Evolutionary conservation across 495 filamentous ascomycete genomes (phyloP), one percentile per base, ranked within the genome.

Genomic region (Schizothecium vesticola): DNA sequence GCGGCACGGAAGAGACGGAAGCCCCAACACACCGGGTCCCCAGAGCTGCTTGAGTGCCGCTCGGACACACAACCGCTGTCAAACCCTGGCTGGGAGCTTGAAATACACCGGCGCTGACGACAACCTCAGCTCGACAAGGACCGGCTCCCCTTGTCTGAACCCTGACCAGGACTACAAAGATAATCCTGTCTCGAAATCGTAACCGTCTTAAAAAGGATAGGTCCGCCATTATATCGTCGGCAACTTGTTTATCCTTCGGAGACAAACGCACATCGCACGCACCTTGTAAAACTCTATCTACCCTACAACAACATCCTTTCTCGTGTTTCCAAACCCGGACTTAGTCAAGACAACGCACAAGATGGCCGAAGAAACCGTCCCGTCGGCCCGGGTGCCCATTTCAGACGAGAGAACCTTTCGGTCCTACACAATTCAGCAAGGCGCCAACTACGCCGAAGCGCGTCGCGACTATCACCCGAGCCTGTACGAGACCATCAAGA

Each of bases 401-500:
- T 51, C 43, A 2, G 43, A 51, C 19, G 43, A 51, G 7, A 13
- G 43, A 51, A 71, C 69, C 21, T 73, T 73, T 56, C 59, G 66
- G n/a, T 43, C 66, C 56, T 73, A 57, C 67, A 69, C 55, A 25
- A 33, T 43, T 2, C 19, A 66, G 21, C 66, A 73, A 21, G 69
- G 66, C n/a, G 61, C 64, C 13, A 28, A 64, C 26, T 73, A 73
- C 59, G 69, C 71, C 26, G 19, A 59, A 16, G 5, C 28, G 21
- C 71, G 71, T 36, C 56, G 31, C 2, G 29, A 65, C 63, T 73
- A 73, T 51, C 63, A 67, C 57, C 21, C 63, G 1, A 36, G 21
- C 16, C 36, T 73, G 26, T 73, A 71, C 65, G 24, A 69, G 12
- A 22, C 64, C n/a, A 76, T 89, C 69, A 59, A 85, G 4, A 67